Evolutionary conservation across 768 basidiomycete species (phyloP).

Genomic region (Leccinum rimulosum): DNA sequence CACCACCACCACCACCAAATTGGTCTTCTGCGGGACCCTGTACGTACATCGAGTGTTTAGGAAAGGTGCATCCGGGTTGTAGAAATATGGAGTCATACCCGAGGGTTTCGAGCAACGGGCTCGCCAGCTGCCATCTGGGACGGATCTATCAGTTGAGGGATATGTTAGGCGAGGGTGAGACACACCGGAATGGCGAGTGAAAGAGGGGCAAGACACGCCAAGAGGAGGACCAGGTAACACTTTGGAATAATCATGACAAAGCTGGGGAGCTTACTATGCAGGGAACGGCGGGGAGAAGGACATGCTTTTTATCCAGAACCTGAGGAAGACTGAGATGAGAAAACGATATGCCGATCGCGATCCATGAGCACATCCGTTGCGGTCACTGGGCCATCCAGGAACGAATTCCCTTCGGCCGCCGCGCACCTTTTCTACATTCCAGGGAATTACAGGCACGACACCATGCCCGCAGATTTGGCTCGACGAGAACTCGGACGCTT

Average conservation of each 20-base stretch:
- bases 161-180: background rate
- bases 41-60: conserved; percentile 3
- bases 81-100: conserved; percentile 11
- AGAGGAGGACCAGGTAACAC: conserved; percentile 20
- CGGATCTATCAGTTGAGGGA: background rate
- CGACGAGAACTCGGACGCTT: conserved; percentile 7
- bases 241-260: conserved; percentile 21
- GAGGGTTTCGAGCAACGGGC: background rate
- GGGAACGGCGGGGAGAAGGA: background rate
- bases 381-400: conserved; percentile 25
- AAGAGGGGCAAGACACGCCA: conserved; percentile 19
- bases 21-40: conserved; percentile 20
- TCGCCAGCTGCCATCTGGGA: conserved; percentile 15
- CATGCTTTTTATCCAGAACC: conserved; percentile 23
- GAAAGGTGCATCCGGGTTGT: background rate
- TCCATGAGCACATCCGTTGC: conserved; percentile 15
- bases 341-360: conserved; percentile 19
- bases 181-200: conserved; percentile 27
- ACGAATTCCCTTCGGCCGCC: conserved; percentile 27
- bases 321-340: conserved; percentile 19
- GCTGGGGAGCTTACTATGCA: conserved; percentile 1
- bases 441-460: conserved; percentile 25
- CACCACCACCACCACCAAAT: conserved; percentile 19
- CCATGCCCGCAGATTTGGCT: conserved; percentile 8
- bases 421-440: conserved; percentile 15